Evolutionary conservation across 345 rosid species (phyloP).

Genomic region (Schrenkiella parvula): DNA sequence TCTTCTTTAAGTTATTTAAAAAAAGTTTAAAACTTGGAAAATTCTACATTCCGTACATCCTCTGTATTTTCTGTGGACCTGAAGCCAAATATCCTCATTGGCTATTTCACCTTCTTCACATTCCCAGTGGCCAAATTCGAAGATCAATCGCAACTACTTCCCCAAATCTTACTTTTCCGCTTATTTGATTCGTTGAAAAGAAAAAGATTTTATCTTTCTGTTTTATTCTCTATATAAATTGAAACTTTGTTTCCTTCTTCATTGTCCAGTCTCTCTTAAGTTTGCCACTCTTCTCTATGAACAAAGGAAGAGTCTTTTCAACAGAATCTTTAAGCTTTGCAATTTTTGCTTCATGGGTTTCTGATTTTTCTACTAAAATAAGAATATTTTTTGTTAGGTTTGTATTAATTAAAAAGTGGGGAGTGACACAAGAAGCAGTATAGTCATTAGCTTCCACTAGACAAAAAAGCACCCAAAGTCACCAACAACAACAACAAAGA

Average conservation of each 20-base stretch:
- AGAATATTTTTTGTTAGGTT: background rate
- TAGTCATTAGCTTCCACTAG: slow-evolving; percentile 25
- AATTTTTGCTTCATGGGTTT: slow-evolving; percentile 9
- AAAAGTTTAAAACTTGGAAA: background rate
- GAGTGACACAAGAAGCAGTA: slow-evolving; percentile 44
- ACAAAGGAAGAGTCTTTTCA: background rate
- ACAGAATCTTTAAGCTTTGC: background rate
- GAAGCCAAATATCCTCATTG: slow-evolving; percentile 8
- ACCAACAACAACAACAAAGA: slow-evolving; percentile 11
- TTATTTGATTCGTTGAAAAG: slow-evolving; percentile 8
- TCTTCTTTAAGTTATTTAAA: background rate
- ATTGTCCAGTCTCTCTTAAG: background rate
- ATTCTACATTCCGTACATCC: slow-evolving; percentile 3
- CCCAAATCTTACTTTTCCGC: slow-evolving; percentile 19
- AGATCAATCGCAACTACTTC: slow-evolving; percentile 1
- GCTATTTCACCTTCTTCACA: slow-evolving; percentile 17
- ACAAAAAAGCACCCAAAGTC: slow-evolving; percentile 18
- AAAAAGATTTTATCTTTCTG: slow-evolving; percentile 20
- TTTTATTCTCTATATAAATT: slow-evolving; percentile 25
- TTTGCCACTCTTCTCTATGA: background rate
- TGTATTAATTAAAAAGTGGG: slow-evolving; percentile 31
- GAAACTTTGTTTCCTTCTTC: background rate
- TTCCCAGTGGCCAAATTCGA: slow-evolving; percentile 25
- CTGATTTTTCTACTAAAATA: slow-evolving; percentile 4
- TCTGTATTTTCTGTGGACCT: slow-evolving; percentile 11